A percentile compares a stretch with the other conserved stretches of the same genome.
phyloP scores from a whole-genome alignment of 2,329 filamentous ascomycete species.

The Dothiorella sarmentorum region DNA sequence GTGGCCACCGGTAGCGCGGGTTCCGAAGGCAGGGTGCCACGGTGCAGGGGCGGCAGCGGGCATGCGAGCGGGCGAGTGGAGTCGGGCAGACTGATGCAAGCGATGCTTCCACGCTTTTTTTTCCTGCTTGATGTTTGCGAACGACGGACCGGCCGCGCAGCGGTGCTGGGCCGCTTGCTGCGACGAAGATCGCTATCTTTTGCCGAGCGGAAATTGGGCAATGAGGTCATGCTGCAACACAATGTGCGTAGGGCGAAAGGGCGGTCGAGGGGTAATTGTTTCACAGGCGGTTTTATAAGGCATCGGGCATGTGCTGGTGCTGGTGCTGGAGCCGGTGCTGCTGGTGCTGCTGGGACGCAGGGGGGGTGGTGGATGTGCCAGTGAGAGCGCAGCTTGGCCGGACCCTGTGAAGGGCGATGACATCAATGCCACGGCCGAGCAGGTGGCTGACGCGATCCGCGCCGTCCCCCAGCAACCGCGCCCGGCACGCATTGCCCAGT shows the following conservation, averaged over 20 bases:
- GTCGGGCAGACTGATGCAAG: too few species aligned
- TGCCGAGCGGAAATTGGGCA: constrained; percentile 13
- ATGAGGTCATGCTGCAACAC: constrained; percentile 3
- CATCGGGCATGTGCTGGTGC: too few species aligned
- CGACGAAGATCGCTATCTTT: constrained; percentile 7
- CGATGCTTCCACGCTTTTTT: too few species aligned
- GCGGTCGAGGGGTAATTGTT: constrained; percentile 12
- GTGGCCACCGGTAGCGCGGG: not conserved
- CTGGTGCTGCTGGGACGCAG: too few species aligned
- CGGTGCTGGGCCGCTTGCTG: not conserved
- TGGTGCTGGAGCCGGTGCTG: too few species aligned
- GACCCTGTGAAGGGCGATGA: too few species aligned
- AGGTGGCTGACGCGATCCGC: too few species aligned
- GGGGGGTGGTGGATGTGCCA: too few species aligned
- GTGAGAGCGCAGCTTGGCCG: too few species aligned
- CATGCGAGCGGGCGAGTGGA: not conserved
- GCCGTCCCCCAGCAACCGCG: not conserved
- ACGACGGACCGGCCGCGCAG: too few species aligned
- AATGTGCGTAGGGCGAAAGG: constrained; percentile 7
- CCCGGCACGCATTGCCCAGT: not conserved
- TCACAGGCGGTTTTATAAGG: constrained; percentile 1
- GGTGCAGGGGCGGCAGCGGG: not conserved
- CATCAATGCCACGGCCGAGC: too few species aligned
- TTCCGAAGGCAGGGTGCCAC: not conserved
- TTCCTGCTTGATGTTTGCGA: too few species aligned